Conservation (phyloP, 2,329 filamentous ascomycete species). For the Colletotrichum phormii region DNA sequence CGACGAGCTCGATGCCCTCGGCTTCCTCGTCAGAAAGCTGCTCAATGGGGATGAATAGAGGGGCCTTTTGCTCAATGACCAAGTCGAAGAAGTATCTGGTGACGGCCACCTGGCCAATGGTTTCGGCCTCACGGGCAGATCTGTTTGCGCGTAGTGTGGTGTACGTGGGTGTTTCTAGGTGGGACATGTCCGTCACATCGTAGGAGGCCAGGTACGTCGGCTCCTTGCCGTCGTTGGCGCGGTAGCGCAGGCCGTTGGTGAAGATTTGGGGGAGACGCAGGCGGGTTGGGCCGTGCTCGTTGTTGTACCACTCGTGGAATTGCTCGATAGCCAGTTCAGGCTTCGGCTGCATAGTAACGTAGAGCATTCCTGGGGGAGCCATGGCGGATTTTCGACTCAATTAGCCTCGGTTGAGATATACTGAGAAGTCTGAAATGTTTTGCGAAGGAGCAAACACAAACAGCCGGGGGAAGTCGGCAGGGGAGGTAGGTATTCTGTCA, state of each 20-base stretch:
- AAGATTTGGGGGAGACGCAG: slow-evolving; percentile 81
- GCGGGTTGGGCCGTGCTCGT: slow-evolving; percentile 87
- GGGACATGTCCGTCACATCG: slow-evolving; percentile 81
- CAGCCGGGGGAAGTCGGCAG: not conserved
- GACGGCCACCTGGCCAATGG: slow-evolving; percentile 70
- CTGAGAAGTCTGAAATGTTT: not conserved
- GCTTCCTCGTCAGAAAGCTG: slow-evolving; percentile 68
- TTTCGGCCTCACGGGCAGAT: slow-evolving; percentile 64
- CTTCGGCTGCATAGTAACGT: slow-evolving; percentile 87
- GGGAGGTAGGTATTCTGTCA: not conserved
- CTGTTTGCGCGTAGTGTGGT: slow-evolving; percentile 70
- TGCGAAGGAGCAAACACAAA: not conserved
- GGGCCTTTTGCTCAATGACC: slow-evolving; percentile 65
- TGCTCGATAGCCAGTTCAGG: slow-evolving; percentile 72
- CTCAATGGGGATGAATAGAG: slow-evolving; percentile 71
- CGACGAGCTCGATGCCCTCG: slow-evolving; percentile 70
- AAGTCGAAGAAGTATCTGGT: slow-evolving; percentile 78
- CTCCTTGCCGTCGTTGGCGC: slow-evolving; percentile 69
- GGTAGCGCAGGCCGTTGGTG: slow-evolving; percentile 83
- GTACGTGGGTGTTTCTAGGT: slow-evolving; percentile 78
- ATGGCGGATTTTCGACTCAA: slow-evolving; percentile 39
- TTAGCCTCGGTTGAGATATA: not conserved
- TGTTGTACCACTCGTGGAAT: slow-evolving; percentile 96
- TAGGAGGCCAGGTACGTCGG: slow-evolving; percentile 85
- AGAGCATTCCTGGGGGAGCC: slow-evolving; percentile 75